Evolutionary conservation across 1,139 yeast genomes (phyloP).

Genomic region (Sugiyamaella xylanicola): DNA sequence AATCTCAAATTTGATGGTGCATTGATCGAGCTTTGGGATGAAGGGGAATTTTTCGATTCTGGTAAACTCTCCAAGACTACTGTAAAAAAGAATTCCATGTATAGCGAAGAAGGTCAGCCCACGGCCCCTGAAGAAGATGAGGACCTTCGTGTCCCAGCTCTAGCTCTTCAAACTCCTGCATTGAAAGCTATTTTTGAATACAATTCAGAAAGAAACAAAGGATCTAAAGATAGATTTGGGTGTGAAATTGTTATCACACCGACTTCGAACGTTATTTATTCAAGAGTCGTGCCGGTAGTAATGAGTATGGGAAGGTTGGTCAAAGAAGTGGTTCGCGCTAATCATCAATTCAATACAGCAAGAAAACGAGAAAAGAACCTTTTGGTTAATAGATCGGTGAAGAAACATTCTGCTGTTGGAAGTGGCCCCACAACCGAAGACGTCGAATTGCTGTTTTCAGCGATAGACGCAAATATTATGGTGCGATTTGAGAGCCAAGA

Average conservation of each 20-base stretch:
- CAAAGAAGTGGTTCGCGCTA: conserved; percentile 21
- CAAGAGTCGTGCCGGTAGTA: conserved; percentile 79
- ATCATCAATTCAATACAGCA: conserved; percentile 19
- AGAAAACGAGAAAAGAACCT: conserved; percentile 4
- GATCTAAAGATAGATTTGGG: conserved; percentile 50
- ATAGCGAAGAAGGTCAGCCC: conserved; percentile 2
- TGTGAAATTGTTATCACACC: conserved; percentile 65
- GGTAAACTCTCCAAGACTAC: conserved; percentile 3
- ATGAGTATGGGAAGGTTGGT: conserved; percentile 48
- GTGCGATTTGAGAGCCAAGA: conserved; percentile 71
- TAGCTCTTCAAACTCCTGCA: conserved; percentile 76
- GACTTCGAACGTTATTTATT: conserved; percentile 68
- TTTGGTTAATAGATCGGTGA: conserved; percentile 3
- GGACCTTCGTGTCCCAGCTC: conserved; percentile 47
- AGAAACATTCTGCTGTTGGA: background rate
- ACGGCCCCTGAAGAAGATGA: conserved; percentile 1
- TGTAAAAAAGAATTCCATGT: conserved; percentile 4
- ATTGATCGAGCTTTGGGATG: conserved; percentile 35
- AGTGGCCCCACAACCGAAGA: conserved; percentile 5
- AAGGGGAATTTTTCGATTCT: conserved; percentile 27
- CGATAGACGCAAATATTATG: conserved; percentile 65
- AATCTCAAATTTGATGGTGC: conserved; percentile 37
- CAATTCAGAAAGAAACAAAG: conserved; percentile 35
- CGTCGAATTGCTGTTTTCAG: conserved; percentile 37
- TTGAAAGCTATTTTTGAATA: conserved; percentile 59